Conservation (phyloP, 306 rosid genomes). For the Rosa rugosa region DNA sequence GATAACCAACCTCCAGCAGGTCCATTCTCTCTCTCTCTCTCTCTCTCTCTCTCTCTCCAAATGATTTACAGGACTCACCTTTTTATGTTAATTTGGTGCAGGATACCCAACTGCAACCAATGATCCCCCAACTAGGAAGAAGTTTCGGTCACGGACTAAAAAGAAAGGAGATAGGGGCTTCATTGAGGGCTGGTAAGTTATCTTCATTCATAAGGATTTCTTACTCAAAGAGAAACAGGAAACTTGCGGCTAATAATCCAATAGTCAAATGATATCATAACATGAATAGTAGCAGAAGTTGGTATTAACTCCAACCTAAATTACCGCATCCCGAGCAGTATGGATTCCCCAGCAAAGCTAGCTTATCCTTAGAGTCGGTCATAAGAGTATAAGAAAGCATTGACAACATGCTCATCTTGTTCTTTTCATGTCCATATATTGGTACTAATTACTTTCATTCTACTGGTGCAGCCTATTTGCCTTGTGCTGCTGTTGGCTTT, state of each 20-base stretch:
- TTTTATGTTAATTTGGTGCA: conserved; percentile 21
- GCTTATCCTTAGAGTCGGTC: neutral
- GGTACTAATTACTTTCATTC: conserved; percentile 6
- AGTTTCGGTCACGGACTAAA: conserved; percentile 35
- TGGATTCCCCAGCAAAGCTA: neutral
- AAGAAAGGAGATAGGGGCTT: conserved; percentile 75
- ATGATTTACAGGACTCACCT: conserved; percentile 3
- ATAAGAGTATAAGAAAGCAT: neutral
- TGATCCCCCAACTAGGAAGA: conserved; percentile 46
- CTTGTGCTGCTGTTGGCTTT: conserved; percentile 86
- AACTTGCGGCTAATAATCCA: neutral
- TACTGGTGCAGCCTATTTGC: conserved; percentile 69
- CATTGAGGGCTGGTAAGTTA: conserved; percentile 76
- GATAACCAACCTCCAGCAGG: conserved; percentile 65
- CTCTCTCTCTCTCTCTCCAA: neutral
- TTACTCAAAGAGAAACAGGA: neutral
- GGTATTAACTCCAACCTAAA: neutral
- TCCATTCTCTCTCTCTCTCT: conserved; percentile 10
- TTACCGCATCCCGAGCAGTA: neutral
- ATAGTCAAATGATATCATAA: neutral
- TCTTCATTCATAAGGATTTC: neutral
- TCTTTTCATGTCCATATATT: neutral
- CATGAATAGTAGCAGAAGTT: neutral
- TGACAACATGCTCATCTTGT: neutral
- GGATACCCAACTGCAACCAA: conserved; percentile 61